phyloP scores from a whole-genome alignment of 164 flowering plant species.

The Echeveria elegans region DNA sequence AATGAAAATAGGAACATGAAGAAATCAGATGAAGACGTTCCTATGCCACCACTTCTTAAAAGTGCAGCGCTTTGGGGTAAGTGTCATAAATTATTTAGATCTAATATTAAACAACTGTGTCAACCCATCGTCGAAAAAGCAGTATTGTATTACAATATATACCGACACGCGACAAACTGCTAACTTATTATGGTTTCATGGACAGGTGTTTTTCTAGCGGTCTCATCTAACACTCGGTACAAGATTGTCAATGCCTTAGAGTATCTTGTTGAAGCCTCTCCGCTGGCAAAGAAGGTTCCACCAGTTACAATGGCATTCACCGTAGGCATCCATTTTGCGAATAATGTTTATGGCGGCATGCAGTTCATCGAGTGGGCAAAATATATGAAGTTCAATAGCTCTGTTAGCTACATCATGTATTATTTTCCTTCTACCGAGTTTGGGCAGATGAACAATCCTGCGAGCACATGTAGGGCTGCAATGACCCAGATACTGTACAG shows the following conservation, averaged over 20 bases:
- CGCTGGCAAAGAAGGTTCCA: constrained; percentile 49
- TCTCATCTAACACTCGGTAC: constrained; percentile 35
- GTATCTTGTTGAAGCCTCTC: constrained; percentile 42
- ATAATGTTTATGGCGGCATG: constrained; percentile 69
- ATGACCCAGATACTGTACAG: no score
- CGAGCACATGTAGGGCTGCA: no score
- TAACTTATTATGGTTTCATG: background rate
- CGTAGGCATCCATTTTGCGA: constrained; percentile 60
- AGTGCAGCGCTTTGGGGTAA: constrained; percentile 97
- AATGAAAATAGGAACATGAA: constrained; percentile 51
- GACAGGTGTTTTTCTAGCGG: constrained; percentile 30
- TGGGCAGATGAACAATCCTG: no score
- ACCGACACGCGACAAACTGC: no score
- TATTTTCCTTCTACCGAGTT: no score
- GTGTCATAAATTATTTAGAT: background rate
- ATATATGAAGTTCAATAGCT: constrained; percentile 53
- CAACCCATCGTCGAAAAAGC: no score
- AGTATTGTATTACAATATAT: no score
- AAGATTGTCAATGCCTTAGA: constrained; percentile 27
- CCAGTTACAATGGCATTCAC: constrained; percentile 64
- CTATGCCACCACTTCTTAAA: constrained; percentile 88
- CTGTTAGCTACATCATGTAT: no score
- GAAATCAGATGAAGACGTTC: constrained; percentile 81
- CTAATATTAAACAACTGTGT: no score
- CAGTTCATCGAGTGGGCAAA: constrained; percentile 80